Evolutionary conservation across 2,329 filamentous ascomycete genomes (phyloP).

Genomic region (Colletotrichum tropicale): DNA sequence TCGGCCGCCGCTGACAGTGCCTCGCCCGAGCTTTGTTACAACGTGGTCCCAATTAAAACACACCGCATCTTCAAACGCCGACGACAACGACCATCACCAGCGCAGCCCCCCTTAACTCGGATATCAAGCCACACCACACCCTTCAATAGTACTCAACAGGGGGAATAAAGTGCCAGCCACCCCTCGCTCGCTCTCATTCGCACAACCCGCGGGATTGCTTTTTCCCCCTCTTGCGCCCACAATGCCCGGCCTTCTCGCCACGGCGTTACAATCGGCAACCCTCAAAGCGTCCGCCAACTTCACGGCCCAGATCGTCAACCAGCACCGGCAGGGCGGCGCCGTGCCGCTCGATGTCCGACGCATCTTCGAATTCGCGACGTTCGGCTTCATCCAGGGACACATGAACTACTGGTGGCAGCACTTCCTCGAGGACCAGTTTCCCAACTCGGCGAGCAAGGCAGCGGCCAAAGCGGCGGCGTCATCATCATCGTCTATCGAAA

Average conservation of each 20-base stretch:
- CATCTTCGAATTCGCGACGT: slow-evolving; percentile 38
- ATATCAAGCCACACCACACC: background rate
- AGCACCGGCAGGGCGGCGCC: slow-evolving; percentile 1
- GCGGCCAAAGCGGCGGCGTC: background rate
- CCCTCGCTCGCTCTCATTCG: background rate
- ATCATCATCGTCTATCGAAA: slow-evolving; percentile 4
- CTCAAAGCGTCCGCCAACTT: slow-evolving; percentile 19
- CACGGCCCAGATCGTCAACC: slow-evolving; percentile 18
- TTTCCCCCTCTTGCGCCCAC: background rate
- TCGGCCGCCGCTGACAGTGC: slow-evolving; percentile 4
- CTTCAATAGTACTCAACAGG: background rate
- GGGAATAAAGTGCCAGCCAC: background rate
- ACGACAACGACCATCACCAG: background rate
- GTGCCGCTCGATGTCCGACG: slow-evolving; percentile 32
- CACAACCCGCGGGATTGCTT: rapidly evolving
- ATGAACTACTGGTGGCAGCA: slow-evolving; percentile 39
- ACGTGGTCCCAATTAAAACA: slow-evolving; percentile 19
- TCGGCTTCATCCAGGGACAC: slow-evolving; percentile 37
- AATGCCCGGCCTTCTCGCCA: slow-evolving; percentile 17
- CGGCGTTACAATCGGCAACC: slow-evolving; percentile 15
- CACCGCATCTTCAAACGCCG: slow-evolving; percentile 8
- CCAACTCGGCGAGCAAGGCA: slow-evolving; percentile 25
- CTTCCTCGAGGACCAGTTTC: slow-evolving; percentile 37
- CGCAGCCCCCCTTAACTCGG: background rate
- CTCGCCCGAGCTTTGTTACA: background rate